Conservation (phyloP, 2,329 filamentous ascomycete species). For the Tolypocladium paradoxum region DNA sequence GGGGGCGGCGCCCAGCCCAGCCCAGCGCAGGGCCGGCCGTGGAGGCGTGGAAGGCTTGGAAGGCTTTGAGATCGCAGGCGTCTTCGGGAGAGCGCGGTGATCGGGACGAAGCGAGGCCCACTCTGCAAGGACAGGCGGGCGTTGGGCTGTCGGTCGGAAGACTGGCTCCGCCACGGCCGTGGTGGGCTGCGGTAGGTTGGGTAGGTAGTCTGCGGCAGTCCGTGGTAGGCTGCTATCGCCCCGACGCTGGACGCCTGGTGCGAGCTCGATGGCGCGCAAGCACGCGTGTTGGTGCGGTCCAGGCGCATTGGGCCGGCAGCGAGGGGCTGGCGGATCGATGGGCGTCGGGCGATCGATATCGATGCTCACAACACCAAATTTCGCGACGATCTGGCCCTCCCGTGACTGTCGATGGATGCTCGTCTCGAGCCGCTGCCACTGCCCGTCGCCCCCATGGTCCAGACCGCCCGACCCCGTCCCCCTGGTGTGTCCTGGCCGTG, state of each 20-base stretch:
- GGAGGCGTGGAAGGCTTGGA: no score
- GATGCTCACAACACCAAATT: not conserved
- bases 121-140: not conserved
- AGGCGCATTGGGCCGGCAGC: not conserved
- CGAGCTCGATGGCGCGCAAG: not conserved
- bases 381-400: not conserved
- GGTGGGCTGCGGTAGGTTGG: not conserved
- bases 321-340: not conserved
- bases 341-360: not conserved
- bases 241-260: not conserved
- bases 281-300: not conserved
- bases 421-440: not conserved
- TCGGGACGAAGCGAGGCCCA: constrained; percentile 1
- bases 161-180: no score
- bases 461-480: not conserved
- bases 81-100: constrained; percentile 1
- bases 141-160: not conserved
- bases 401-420: not conserved
- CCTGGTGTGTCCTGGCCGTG: not conserved
- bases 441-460: not conserved
- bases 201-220: not conserved
- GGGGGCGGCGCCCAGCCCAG: not conserved
- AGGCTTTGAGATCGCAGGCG: constrained; percentile 6
- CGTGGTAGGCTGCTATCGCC: not conserved
- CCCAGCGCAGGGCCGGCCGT: no score